Evolutionary conservation across 805 yeast species (phyloP).

Genomic region (Ogataea paraovalis): DNA sequence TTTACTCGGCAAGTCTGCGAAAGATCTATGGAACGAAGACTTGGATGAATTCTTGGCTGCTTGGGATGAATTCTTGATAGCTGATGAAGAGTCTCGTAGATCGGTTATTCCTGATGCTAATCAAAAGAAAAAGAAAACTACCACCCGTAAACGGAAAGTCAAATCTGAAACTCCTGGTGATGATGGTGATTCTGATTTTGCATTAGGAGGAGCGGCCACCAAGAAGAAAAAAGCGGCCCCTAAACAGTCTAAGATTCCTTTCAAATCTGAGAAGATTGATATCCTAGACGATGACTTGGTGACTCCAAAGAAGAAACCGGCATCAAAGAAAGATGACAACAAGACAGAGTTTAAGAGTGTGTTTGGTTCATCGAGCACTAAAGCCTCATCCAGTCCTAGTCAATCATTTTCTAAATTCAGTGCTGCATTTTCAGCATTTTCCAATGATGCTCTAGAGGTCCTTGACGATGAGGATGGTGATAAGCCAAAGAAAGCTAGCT

Average conservation of each 20-base stretch:
- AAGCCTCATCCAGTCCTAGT: background rate
- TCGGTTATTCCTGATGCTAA: constrained; percentile 44
- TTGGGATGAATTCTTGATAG: constrained; percentile 65
- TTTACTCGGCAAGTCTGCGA: constrained; percentile 66
- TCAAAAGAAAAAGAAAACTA: constrained; percentile 35
- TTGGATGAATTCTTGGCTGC: constrained; percentile 64
- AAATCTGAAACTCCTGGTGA: constrained; percentile 15
- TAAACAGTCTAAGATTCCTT: constrained; percentile 4
- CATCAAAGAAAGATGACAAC: constrained; percentile 7
- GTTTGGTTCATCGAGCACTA: constrained; percentile 25
- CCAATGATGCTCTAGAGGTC: background rate
- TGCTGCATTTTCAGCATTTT: constrained; percentile 20
- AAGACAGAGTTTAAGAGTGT: constrained; percentile 30
- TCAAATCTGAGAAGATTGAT: background rate
- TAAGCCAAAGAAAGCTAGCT: constrained; percentile 14
- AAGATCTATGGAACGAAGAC: constrained; percentile 85
- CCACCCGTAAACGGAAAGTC: constrained; percentile 29
- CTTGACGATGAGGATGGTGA: constrained; percentile 5
- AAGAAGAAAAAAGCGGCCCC: constrained; percentile 13
- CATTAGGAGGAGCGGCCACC: constrained; percentile 1
- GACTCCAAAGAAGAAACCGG: background rate
- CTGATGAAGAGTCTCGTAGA: constrained; percentile 58
- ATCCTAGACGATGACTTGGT: constrained; percentile 1
- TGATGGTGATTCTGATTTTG: constrained; percentile 8
- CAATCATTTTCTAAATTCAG: constrained; percentile 18